phyloP scores from a whole-genome alignment of 129 eudicot genomes.

The Oenanthe sinensis region DNA sequence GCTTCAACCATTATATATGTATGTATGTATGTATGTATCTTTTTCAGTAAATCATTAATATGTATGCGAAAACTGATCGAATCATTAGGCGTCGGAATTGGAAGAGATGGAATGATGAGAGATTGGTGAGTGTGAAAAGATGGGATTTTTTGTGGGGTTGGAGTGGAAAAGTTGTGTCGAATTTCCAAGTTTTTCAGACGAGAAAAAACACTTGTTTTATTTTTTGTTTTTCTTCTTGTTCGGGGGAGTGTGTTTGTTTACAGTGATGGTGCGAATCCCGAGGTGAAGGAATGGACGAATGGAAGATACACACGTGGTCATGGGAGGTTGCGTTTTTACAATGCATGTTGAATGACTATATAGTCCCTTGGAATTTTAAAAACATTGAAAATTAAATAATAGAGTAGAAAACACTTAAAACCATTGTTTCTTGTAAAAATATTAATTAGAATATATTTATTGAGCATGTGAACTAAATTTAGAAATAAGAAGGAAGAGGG shows the following conservation, averaged over 20 bases:
- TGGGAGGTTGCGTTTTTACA: conserved; percentile 16
- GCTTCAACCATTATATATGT: conserved; percentile 25
- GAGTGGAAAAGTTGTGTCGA: not conserved
- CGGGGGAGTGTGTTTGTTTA: conserved; percentile 12
- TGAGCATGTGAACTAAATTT: too few species aligned
- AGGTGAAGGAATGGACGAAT: conserved; percentile 29
- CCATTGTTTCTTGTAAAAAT: too few species aligned
- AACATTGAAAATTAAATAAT: too few species aligned
- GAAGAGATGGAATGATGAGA: conserved; percentile 25
- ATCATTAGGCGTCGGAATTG: conserved; percentile 8
- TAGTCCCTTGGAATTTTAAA: conserved; percentile 13
- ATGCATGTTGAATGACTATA: conserved; percentile 17
- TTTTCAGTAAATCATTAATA: not conserved
- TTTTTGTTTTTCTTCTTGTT: not conserved
- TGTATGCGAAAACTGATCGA: not conserved
- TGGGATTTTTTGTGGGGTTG: conserved; percentile 16
- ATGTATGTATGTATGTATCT: not conserved
- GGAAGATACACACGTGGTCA: conserved; percentile 32
- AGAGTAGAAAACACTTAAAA: too few species aligned
- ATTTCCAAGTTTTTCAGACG: not conserved
- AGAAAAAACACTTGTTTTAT: not conserved
- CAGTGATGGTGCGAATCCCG: conserved; percentile 38
- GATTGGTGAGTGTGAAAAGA: conserved; percentile 25
- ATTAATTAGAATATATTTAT: too few species aligned
- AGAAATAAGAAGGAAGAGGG: too few species aligned